Base-by-base conservation (phyloP, 2,329 filamentous ascomycete genomes). In the Fusarium tjaetaba region DNA sequence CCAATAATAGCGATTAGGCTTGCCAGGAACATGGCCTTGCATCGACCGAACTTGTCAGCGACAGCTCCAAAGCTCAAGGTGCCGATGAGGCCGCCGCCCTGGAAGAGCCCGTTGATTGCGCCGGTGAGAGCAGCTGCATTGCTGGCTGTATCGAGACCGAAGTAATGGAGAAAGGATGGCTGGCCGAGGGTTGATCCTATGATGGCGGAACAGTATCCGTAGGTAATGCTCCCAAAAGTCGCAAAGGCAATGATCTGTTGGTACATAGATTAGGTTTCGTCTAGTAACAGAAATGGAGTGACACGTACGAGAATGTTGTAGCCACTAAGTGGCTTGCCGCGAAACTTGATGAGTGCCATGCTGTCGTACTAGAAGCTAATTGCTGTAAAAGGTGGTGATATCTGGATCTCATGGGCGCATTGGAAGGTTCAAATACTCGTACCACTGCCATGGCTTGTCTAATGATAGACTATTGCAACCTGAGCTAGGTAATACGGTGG, bases 161-260 rank as follows among this genome's bases (percentile, higher is more conserved):
- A 58, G 26, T 62, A 62, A 7, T 39, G n/a, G 3, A 62, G 60
- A 14, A 62, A 62, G 1, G 51, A 62, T 15, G 51, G 51, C 4
- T 62, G 51, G 2, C 60, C 41, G 7, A 62, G 60, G 2, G 60
- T 62, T 2, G 51, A 62, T 2, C 60, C 51, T 4, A 62, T 62
- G 41, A 62, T 62, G 22, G 60, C 41, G 5, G 51, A 62, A 2
- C 59, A 62, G 26, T 57, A 62, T 8, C 59, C 41, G 5, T 62
- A 62, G 7, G 59, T 62, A 4, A 62, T 57, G 2, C 59, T 62
- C 8, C 59, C 51, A 24, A 62, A 62, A 3, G 59, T 62, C 2
- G 51, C 41, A 45, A 57, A 57, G 0, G 59, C 51, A 18, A 62
- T 62, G 16, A 62, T 62, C 59, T 62, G 16, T 18, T 5, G 24